These are phyloP conservation scores for Trichoderma lentiforme DNA, from an alignment of 2,329 filamentous ascomycete species.

Conservation along the genomic window DNA sequence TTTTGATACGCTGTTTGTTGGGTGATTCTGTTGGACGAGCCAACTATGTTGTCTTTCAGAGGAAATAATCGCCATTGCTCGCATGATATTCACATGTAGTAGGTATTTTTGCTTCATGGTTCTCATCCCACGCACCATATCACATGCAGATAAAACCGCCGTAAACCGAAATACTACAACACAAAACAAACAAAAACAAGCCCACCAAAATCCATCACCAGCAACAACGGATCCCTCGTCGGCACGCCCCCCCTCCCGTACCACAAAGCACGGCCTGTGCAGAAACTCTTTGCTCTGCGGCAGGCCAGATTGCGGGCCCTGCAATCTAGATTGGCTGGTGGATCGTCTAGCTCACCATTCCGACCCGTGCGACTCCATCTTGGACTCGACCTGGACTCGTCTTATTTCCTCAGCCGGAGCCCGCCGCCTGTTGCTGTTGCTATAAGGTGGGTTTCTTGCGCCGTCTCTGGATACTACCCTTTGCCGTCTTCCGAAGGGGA, in stretches of 20 bases:
- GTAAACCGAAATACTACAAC: not conserved
- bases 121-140: not conserved
- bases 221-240: not conserved
- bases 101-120: not conserved
- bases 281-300: not conserved
- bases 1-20: not conserved
- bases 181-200: not conserved
- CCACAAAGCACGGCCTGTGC: not conserved
- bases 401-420: not conserved
- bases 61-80: not conserved
- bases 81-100: not conserved
- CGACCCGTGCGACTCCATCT: constrained; percentile 1
- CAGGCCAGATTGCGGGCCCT: not conserved
- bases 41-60: not conserved
- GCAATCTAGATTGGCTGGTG: constrained; percentile 7
- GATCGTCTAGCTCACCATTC: not conserved
- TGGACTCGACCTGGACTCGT: not conserved
- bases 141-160: not conserved
- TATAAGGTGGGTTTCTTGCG: not conserved
- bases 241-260: not conserved
- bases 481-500: constrained; percentile 4
- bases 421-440: not conserved
- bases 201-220: not conserved
- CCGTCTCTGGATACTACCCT: not conserved
- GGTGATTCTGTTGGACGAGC: not conserved